Evolutionary conservation across 768 basidiomycete species (phyloP).

Genomic region (Pleurotus giganteus): DNA sequence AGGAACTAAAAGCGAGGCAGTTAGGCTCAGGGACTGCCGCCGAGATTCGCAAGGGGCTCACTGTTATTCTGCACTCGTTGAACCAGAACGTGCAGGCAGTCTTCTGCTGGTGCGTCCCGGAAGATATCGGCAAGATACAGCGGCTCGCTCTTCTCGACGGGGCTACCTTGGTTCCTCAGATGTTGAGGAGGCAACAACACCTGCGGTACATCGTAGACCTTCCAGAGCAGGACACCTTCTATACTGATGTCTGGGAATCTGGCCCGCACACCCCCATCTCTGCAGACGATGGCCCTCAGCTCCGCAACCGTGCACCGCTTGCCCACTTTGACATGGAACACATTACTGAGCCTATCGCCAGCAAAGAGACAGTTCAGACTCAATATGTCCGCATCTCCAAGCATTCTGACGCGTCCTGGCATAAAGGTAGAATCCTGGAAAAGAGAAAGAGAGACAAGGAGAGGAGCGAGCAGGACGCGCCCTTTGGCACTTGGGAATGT

Average conservation of each 20-base stretch:
- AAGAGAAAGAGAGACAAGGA: neutral
- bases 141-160: neutral
- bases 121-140: slow-evolving; percentile 8
- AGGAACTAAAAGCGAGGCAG: neutral
- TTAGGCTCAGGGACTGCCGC: neutral
- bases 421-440: neutral
- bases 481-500: slow-evolving; percentile 6
- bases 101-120: slow-evolving; percentile 6
- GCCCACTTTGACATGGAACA: slow-evolving; percentile 6
- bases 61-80: slow-evolving; percentile 2
- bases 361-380: slow-evolving; percentile 6
- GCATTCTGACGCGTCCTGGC: slow-evolving; percentile 10
- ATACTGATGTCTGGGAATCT: slow-evolving; percentile 7
- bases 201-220: slow-evolving; percentile 7
- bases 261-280: slow-evolving; percentile 7
- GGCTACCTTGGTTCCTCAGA: slow-evolving; percentile 1
- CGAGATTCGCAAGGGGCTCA: neutral
- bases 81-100: slow-evolving; percentile 6
- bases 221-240: slow-evolving; percentile 4
- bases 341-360: slow-evolving; percentile 4
- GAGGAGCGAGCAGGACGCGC: slow-evolving; percentile 6
- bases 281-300: slow-evolving; percentile 9
- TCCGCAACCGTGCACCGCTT: slow-evolving; percentile 9
- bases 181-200: neutral
- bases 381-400: slow-evolving; percentile 6